Base-by-base conservation (phyloP, 2,329 filamentous ascomycete genomes). In the Apiospora pterosperma region DNA sequence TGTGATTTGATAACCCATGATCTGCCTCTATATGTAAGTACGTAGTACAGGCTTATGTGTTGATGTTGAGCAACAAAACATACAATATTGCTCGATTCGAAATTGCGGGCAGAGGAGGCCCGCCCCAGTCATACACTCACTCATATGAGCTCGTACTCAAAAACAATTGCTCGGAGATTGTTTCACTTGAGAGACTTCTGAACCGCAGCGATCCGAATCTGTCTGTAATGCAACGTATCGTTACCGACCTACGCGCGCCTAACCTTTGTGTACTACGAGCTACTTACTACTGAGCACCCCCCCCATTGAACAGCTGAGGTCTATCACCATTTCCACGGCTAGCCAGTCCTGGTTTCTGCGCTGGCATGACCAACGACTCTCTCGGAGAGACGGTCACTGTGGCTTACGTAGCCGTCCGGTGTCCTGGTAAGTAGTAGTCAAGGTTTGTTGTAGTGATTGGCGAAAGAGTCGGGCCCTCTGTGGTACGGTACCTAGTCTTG, bases 121-220 rank as follows among this genome's bases (percentile, higher is more conserved):
- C 44, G 23, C 44, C 44, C 44, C 12, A 52, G n/a, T n/a, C n/a
- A n/a, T n/a, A n/a, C n/a, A n/a, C n/a, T n/a, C n/a, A n/a, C n/a
- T n/a, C n/a, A n/a, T n/a, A 34, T 55, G 48, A 55, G 48, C n/a
- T n/a, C n/a, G n/a, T n/a, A 19, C 28, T 16, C 14, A 55, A 19
- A 55, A 55, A 55, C 48, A 55, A 55, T 28, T 55, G 16, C 28
- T 55, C 28, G 48, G 48, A 55, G 34, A 55, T 55, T 55, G 48
- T 55, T 34, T 55, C 48, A 55, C 48, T 55, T 55, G 8, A 34
- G 48, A 55, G 21, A 55, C 48, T 55, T 55, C 16, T 55, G 48
- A 55, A 34, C 48, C 48, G 28, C 48, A 55, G 48, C 48, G 48
- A 55, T 55, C 48, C 48, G 28, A 55, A 55, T 55, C 48, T 55